Evolutionary conservation across 768 basidiomycete species (phyloP), one percentile per base, ranked within the genome.

Genomic region (Lentinus tigrinus): DNA sequence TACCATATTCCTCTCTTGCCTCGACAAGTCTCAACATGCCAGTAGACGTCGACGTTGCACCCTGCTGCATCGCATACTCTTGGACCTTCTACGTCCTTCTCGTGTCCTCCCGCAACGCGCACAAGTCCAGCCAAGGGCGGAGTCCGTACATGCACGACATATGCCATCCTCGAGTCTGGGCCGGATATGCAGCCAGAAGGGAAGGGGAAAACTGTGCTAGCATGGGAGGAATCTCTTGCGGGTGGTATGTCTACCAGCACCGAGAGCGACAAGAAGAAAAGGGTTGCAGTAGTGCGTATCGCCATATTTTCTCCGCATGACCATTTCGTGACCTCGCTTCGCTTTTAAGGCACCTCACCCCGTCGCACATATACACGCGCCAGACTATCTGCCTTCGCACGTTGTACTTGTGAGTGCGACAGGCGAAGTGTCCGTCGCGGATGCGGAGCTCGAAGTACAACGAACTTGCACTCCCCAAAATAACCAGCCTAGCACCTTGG

Each of bases 21-120:
- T 3, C 6, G 3, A 40, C 50, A 50, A 3, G 13, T 8, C 27
- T 37, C 0, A 53, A 9, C 40, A 10, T 42, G 36, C 17, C 52
- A 9, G n/a, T 61, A 90, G 88, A 75, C 86, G 23, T 78, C 83
- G 28, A 81, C 81, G 40, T 74, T 88, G 3, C 88, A 89, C 61
- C 80, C 89, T 2, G 76, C 85, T 2, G 76, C 81, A 11, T 90
- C 89, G 0, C 83, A 88, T 71, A 86, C 88, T 1, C 78, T 89
- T 3, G 85, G 87, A 3, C 83, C 87, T n/a, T 81, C 83, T 1
- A 82, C 82, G 8, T 69, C 72, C 2, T 91, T 89, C 69, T 71
- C 83, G 9, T 83, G 81, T 63, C 79, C 88, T 21, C 78, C 88
- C 4, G 70, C 85, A 23, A 81, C 81, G 38, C 63, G 73, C 27